A percentile compares a stretch with the other conserved stretches of the same genome.
These are phyloP conservation scores for Colletotrichum costaricense DNA, from an alignment of 2,329 filamentous ascomycete genomes.

Conservation along the genomic window DNA sequence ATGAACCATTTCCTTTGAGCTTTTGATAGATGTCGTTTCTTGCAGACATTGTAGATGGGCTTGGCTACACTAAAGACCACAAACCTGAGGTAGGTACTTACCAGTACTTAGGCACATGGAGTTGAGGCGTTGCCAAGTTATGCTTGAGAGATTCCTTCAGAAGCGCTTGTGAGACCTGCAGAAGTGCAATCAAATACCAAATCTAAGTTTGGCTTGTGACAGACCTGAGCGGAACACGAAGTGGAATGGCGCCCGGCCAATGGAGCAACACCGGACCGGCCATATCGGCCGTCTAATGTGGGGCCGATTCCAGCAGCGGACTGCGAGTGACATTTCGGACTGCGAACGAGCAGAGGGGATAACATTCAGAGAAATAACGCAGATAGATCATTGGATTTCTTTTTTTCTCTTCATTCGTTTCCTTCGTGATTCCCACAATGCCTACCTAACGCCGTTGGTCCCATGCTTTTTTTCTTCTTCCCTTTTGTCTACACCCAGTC, in stretches of 20 bases:
- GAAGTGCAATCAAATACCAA: background rate
- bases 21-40: background rate
- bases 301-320: conserved; percentile 1
- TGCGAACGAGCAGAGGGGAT: background rate
- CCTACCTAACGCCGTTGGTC: conserved; percentile 20
- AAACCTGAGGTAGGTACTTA: background rate
- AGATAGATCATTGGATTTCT: background rate
- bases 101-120: background rate
- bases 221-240: background rate
- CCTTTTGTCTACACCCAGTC: too few species aligned
- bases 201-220: background rate
- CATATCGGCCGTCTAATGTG: background rate
- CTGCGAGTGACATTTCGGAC: background rate
- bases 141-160: background rate
- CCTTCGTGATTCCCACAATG: background rate
- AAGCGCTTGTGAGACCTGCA: background rate
- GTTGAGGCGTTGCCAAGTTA: background rate
- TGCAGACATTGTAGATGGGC: background rate
- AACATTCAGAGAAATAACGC: background rate
- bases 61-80: background rate
- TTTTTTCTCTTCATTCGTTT: background rate
- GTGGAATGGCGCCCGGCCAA: background rate
- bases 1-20: background rate
- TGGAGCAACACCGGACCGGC: conserved; percentile 1
- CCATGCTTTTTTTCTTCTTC: background rate